Evolutionary conservation across 1,284 basidiomycete genomes (phyloP).

Genomic region (Stygiomarasmius scandens): DNA sequence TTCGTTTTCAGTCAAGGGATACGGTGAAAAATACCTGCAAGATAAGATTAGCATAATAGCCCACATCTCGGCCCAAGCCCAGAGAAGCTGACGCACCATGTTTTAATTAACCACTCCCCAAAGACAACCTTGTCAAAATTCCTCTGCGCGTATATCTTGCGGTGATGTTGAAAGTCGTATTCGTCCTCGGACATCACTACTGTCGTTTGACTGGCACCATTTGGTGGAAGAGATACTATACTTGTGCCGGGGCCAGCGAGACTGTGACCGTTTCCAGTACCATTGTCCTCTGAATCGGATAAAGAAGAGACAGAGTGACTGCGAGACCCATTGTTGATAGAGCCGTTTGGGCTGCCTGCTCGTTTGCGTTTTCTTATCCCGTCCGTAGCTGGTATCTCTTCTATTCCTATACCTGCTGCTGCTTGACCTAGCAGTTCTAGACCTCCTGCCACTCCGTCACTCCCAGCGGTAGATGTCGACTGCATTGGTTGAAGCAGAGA

Average conservation of each 20-base stretch:
- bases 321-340: slow-evolving; percentile 12
- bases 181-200: slow-evolving; percentile 65
- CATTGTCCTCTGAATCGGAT: slow-evolving; percentile 5
- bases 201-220: slow-evolving; percentile 22
- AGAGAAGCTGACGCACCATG: slow-evolving; percentile 57
- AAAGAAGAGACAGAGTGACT: slow-evolving; percentile 13
- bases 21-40: slow-evolving; percentile 88
- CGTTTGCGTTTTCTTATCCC: slow-evolving; percentile 18
- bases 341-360: background rate
- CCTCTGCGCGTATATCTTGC: slow-evolving; percentile 65
- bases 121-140: slow-evolving; percentile 81
- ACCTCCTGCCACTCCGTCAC: too few relatives aligned
- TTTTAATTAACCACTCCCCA: slow-evolving; percentile 76
- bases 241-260: background rate
- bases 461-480: slow-evolving; percentile 20
- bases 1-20: slow-evolving; percentile 73
- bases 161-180: slow-evolving; percentile 65
- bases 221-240: background rate
- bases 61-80: slow-evolving; percentile 31
- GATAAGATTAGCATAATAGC: slow-evolving; percentile 25
- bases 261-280: background rate
- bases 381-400: too few relatives aligned
- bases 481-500: slow-evolving; percentile 30
- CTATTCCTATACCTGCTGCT: background rate
- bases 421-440: too few relatives aligned